Evolutionary conservation across 768 basidiomycete genomes (phyloP).

Genomic region (Rickenella mellea): DNA sequence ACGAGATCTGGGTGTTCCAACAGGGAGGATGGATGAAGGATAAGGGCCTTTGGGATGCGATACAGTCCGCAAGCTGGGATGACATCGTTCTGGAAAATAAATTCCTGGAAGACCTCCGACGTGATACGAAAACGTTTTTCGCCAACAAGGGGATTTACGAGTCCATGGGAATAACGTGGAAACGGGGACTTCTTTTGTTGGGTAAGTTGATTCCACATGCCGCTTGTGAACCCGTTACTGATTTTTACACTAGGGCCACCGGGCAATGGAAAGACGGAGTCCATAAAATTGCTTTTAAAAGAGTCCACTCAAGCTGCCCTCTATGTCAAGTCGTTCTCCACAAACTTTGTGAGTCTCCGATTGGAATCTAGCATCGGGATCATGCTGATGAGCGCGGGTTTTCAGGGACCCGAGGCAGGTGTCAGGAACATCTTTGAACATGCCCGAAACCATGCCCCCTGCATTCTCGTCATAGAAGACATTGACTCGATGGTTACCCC

Average conservation of each 20-base stretch:
- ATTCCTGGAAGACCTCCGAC: constrained; percentile 23
- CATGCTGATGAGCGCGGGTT: neutral
- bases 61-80: constrained; percentile 22
- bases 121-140: constrained; percentile 31
- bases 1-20: constrained; percentile 29
- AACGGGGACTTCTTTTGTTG: constrained; percentile 12
- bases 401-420: constrained; percentile 13
- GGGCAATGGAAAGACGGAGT: constrained; percentile 31
- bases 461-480: constrained; percentile 31
- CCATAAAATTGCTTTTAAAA: constrained; percentile 22
- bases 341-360: constrained; percentile 13
- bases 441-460: constrained; percentile 22
- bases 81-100: constrained; percentile 22
- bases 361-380: neutral
- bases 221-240: constrained; percentile 1
- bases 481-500: constrained; percentile 31
- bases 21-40: constrained; percentile 24
- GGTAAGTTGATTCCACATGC: neutral
- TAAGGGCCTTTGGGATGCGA: constrained; percentile 13
- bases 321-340: constrained; percentile 32
- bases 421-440: constrained; percentile 26
- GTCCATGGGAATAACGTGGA: constrained; percentile 30
- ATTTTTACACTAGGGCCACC: constrained; percentile 17
- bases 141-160: constrained; percentile 26
- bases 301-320: constrained; percentile 21